These are phyloP conservation scores for Actinomortierella ambigua DNA, from an alignment of 371 early-diverging fungal species.

Conservation along the genomic window DNA sequence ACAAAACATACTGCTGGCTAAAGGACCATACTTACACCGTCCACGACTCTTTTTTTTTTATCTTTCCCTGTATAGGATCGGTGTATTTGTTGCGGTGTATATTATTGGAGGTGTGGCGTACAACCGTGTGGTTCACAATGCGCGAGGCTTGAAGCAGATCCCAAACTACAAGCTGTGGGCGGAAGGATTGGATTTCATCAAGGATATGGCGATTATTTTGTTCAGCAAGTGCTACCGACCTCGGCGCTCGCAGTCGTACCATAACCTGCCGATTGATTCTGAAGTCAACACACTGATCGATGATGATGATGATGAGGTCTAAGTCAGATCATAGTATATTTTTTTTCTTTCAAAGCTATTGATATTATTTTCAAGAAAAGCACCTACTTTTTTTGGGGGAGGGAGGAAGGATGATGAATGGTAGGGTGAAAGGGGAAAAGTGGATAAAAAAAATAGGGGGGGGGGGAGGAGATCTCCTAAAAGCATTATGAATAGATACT, in stretches of 20 bases:
- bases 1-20: too few relatives aligned
- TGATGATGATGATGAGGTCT: conserved; percentile 42
- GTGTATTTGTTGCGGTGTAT: conserved; percentile 53
- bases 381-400: too few relatives aligned
- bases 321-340: too few relatives aligned
- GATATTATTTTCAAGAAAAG: too few relatives aligned
- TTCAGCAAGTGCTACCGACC: conserved; percentile 43
- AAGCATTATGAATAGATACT: too few relatives aligned
- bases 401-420: too few relatives aligned
- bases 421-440: too few relatives aligned
- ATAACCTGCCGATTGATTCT: conserved; percentile 43
- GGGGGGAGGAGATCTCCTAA: too few relatives aligned
- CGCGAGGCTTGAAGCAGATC: conserved; percentile 62
- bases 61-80: conserved; percentile 37
- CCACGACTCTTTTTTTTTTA: background rate
- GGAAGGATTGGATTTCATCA: conserved; percentile 50
- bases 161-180: conserved; percentile 50
- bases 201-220: conserved; percentile 42
- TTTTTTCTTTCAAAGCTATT: too few relatives aligned
- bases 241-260: conserved; percentile 39
- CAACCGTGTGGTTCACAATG: conserved; percentile 63
- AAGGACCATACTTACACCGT: too few relatives aligned
- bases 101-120: conserved; percentile 64
- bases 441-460: too few relatives aligned
- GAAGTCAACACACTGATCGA: conserved; percentile 46